Base-by-base conservation (phyloP, 768 basidiomycete genomes). In the Holtermanniella nyarrowii region DNA sequence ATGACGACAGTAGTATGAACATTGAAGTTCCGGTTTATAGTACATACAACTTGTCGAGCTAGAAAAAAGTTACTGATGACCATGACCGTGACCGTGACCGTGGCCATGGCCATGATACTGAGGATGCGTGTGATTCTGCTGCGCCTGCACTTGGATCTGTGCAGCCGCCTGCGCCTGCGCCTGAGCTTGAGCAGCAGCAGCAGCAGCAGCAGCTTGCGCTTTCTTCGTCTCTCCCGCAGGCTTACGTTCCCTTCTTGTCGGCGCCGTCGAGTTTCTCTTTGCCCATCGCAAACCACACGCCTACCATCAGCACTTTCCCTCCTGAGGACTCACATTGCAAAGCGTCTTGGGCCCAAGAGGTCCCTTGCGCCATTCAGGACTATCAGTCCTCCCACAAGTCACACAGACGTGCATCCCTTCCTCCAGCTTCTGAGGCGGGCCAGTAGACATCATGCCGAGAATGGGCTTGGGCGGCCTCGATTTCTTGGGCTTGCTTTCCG, bases 331-430 rank as follows among this genome's bases (percentile, higher is more conserved):
- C 53, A 71, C 90, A 71, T 96, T 95, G 76, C 93, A 96, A 3
- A 96, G 74, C n/a, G 93, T 95, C 74, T 96, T 99, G 1, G 93
- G 89, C 27, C 93, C 93, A 49, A 80, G 77, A 1, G 93, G 93
- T 11, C 93, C 93, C 78, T 89, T 91, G 61, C 93, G 80, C 93
- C 93, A 99, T 73, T 99, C 93, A 0, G 95, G 91, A 40, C 88
- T 91, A 71, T 90, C 88, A 1, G 91, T 96, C 53, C 88, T 78
- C 16, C 95, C 95, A 61, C 93, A 99, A 13, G 84, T 88, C 26
- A 86, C 78, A 64, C 90, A 96, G 11, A 91, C 87, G 66, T 88
- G 80, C 63, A 85, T 84, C 50, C 66, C 65, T 31, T 60, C 68
- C 7, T 86, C 85, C 3, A 72, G 66, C 18, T 68, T 68, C 37